Evolutionary conservation across 495 filamentous ascomycete genomes (phyloP).

Genomic region (Clavariopsis aquatica): DNA sequence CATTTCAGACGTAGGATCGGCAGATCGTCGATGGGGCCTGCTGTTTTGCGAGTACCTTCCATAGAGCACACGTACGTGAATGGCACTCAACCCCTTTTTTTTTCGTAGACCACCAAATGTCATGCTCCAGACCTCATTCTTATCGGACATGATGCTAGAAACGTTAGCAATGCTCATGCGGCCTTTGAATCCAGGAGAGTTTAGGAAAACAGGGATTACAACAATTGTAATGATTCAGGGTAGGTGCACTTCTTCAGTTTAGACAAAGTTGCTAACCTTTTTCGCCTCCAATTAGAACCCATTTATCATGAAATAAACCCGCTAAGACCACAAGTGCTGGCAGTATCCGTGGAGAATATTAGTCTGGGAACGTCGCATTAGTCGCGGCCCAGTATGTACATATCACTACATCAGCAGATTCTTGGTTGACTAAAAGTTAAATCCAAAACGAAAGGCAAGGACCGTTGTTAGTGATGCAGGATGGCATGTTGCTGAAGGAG

Average conservation of each 20-base stretch:
- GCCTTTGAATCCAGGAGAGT: neutral
- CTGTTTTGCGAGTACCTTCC: too few species aligned
- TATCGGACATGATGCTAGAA: neutral
- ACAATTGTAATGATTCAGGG: neutral
- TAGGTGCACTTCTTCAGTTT: neutral
- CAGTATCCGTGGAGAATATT: neutral
- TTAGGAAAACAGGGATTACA: neutral
- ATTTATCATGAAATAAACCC: neutral
- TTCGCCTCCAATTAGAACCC: neutral
- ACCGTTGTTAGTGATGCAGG: neutral
- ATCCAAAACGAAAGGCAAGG: neutral
- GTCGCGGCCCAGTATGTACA: neutral
- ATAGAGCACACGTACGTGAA: too few species aligned
- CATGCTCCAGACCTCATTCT: too few species aligned
- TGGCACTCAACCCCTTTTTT: too few species aligned
- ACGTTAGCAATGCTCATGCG: constrained; percentile 1
- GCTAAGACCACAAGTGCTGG: neutral
- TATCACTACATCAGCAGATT: neutral
- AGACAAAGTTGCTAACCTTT: neutral
- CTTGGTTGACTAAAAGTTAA: neutral
- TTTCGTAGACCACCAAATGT: too few species aligned
- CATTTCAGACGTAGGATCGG: neutral
- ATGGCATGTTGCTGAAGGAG: neutral
- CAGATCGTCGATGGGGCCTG: neutral
- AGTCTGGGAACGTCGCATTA: neutral